Evolutionary conservation across 2,329 filamentous ascomycete species (phyloP), one percentile per base, ranked within the genome.

Genomic region (Colletotrichum falcatum): DNA sequence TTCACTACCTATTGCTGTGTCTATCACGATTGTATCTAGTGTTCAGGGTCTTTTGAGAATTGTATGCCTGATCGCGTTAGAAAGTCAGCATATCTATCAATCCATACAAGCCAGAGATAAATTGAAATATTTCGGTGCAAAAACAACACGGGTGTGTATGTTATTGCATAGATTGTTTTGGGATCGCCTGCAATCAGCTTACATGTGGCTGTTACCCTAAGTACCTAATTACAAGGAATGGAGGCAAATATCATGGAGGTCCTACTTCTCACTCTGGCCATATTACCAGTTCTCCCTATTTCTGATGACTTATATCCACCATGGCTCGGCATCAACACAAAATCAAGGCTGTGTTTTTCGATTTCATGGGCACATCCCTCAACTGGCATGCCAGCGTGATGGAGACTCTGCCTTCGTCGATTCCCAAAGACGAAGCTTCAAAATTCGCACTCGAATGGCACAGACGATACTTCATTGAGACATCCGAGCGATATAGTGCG

Each of bases 351-450:
- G 79, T 87, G 51, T 83, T 88, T 72, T 88, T 88, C 77, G 85
- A 89, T 77, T 85, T 88, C 74, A 88, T 88, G 86, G 86, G 87
- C 30, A 89, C 86, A 33, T 88, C 86, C 72, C 84, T 87, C 3
- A 82, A 89, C 75, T 89, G 85, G 87, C 85, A 88, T 70, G 76
- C 75, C 56, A 79, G 79, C 46, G 78, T 83, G 12, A 72, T 80
- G n/a, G 35, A 74, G 23, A 74, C 79, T 3, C 74, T 84, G 2
- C 84, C 83, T 1, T 9, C 72, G 2, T 71, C 75, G 0, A 77
- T 85, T 30, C 66, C 80, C 8, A 42, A 74, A 26, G 60, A 73
- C 0, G 74, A 77, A 14, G 75, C 79, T 14, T 84, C 81, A 8
- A 72, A 81, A 12, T 66, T 89, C 51, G 85, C 86, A 0, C 79